Evolutionary conservation across 179 eudicot species (phyloP).

Genomic region (Patellifolia procumbens): DNA sequence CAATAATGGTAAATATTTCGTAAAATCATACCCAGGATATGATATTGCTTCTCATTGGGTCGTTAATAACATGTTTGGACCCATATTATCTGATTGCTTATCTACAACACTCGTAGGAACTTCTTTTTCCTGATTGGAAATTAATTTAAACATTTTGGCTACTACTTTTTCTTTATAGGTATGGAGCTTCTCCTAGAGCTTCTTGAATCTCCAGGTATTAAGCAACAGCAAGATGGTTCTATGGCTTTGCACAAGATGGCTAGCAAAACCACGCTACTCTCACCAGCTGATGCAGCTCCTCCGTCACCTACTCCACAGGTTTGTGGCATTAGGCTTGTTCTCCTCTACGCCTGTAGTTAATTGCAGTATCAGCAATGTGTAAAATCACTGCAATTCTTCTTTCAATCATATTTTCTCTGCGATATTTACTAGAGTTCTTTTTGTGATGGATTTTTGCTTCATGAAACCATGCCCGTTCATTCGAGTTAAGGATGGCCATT

Average conservation of each 20-base stretch:
- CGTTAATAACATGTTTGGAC: not conserved
- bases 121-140: not conserved
- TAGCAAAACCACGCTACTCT: constrained; percentile 55
- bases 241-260: constrained; percentile 73
- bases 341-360: not conserved
- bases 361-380: not conserved
- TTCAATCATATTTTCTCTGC: not conserved
- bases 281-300: constrained; percentile 77
- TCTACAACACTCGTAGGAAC: not conserved
- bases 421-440: not conserved
- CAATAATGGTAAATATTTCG: constrained; percentile 47
- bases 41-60: not conserved
- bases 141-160: not conserved
- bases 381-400: not conserved
- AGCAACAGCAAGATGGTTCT: constrained; percentile 68
- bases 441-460: not conserved
- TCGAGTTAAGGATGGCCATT: not conserved
- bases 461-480: not conserved
- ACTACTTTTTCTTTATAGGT: constrained; percentile 33
- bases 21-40: not conserved
- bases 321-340: not conserved
- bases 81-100: not conserved
- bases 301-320: constrained; percentile 86
- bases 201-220: constrained; percentile 52
- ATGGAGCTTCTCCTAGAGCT: constrained; percentile 70